These are phyloP conservation scores for Xerocomus cyaneibrunnescens DNA, from an alignment of 1,284 basidiomycete species.

Conservation along the genomic window DNA sequence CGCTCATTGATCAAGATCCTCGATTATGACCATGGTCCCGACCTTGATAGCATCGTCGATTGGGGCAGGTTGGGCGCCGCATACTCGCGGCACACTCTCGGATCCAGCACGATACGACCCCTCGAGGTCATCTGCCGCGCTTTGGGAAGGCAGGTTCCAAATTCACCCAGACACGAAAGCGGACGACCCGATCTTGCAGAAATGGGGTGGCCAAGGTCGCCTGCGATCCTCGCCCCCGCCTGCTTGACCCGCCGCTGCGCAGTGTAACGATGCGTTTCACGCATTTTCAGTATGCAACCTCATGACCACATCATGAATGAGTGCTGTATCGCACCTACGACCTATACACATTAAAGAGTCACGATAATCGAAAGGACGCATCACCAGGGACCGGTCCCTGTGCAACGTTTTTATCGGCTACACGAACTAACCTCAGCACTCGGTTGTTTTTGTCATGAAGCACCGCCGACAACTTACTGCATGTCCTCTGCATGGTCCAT, in stretches of 20 bases:
- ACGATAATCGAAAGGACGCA: conserved; percentile 9
- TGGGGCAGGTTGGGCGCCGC: conserved; percentile 74
- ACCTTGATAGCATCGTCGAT: conserved; percentile 83
- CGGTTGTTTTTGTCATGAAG: too few relatives aligned
- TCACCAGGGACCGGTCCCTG: conserved; percentile 13
- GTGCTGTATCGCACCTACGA: conserved; percentile 5
- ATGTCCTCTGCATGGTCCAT: background rate
- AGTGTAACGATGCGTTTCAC: background rate
- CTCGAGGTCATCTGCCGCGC: conserved; percentile 72
- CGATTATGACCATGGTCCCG: conserved; percentile 86
- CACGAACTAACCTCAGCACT: background rate
- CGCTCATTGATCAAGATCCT: conserved; percentile 43
- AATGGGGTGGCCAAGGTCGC: conserved; percentile 36
- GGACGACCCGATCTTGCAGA: conserved; percentile 46
- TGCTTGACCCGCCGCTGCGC: conserved; percentile 15
- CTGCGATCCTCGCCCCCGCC: conserved; percentile 15
- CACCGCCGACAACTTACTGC: background rate
- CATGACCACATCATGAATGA: conserved; percentile 7
- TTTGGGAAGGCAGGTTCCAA: conserved; percentile 81
- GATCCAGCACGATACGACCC: conserved; percentile 79
- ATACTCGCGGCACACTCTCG: conserved; percentile 55
- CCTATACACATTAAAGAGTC: conserved; percentile 11
- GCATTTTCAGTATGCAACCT: background rate
- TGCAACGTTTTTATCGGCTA: conserved; percentile 1
- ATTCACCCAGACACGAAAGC: conserved; percentile 80